phyloP scores from a whole-genome alignment of 371 early-diverging fungal genomes.

The Massospora cicadina region DNA sequence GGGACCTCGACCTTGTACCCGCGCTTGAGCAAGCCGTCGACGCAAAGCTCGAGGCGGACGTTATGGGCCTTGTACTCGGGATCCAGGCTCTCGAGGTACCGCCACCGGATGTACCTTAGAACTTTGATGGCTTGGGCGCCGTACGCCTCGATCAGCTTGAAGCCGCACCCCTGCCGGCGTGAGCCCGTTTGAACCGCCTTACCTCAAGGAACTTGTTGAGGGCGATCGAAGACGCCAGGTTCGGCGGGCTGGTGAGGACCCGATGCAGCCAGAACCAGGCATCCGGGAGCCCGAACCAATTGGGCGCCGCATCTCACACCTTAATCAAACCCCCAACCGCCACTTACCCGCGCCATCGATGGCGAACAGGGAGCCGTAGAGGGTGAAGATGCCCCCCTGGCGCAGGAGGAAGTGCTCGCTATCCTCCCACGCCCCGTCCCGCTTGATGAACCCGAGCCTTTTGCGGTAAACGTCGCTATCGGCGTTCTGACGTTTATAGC shows the following conservation, averaged over 20 bases:
- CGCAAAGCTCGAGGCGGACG: neutral
- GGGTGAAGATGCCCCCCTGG: neutral
- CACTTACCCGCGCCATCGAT: neutral
- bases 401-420: neutral
- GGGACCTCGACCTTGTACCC: neutral
- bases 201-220: neutral
- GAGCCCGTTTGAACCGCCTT: neutral
- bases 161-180: neutral
- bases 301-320: neutral
- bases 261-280: neutral
- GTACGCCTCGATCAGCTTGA: neutral
- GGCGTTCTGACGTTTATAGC: neutral
- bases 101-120: neutral
- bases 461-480: neutral
- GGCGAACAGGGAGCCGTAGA: neutral
- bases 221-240: neutral
- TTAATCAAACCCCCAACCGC: neutral
- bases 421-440: neutral
- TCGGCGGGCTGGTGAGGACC: neutral
- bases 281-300: neutral
- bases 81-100: neutral
- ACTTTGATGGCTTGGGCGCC: neutral
- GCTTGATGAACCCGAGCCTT: neutral
- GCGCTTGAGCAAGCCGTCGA: neutral
- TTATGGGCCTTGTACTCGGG: neutral